Base-by-base conservation (phyloP, 257 asterid genomes). In the Craterostigma plantagineum region DNA sequence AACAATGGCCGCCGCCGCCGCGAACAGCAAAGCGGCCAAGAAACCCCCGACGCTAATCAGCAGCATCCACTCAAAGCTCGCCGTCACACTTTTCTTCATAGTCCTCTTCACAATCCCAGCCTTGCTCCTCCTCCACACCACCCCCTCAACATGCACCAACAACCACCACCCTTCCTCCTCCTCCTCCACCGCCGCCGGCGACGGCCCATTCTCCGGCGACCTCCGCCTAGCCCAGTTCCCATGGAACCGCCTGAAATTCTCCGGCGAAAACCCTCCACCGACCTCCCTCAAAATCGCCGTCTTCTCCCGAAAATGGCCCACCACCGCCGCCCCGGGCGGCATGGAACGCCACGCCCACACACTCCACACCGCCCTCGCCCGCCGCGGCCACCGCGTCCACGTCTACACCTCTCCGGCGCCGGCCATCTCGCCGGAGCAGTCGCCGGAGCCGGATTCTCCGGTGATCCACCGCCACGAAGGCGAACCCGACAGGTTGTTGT, bases 321-420 rank as follows among this genome's bases (percentile, higher is more conserved):
- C 63, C 23, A 39, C 67, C 45, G 13, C 72, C 54, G 42, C 56
- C 44, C 94, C 93, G 0, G 94, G 97, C 14, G 93, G 97, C 52
- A 86, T 81, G 97, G 97, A 86, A 60, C 91, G 93, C 9, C 97
- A 81, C 52, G 94, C 97, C 0, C 63, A 81, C 12, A 86, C 94
- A 4, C 67, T 86, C 45, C 85, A 86, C 53, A 67, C 68, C 8
- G 74, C 94, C 14, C 71, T 86, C 15, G 76, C 92, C 0, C 70
- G 48, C 4, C 77, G 97, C 3, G 93, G 97, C 0, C 97, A 86
- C 33, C 55, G 44, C 14, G 73, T 81, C 0, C 97, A 86, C 50
- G 56, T 86, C 36, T 81, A 81, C 51, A 86, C 93, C 7, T 81
- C 97, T 17, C 94, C 93, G n/a, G n/a, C n/a, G n/a, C n/a, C n/a